These are phyloP conservation scores for Fraxinus nigra DNA, from an alignment of 305 asterid species.

Conservation along the genomic window DNA sequence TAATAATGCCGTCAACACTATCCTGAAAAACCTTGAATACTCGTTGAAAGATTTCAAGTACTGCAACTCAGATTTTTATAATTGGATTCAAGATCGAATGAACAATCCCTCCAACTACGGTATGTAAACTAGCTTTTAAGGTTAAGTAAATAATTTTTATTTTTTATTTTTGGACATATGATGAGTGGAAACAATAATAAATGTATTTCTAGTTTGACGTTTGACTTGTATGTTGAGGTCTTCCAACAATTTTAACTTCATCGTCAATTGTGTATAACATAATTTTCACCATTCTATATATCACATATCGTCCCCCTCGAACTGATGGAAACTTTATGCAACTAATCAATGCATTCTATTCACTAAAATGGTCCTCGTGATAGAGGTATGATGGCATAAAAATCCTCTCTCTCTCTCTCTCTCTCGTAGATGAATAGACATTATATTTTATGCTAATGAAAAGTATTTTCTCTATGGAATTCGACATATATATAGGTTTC, in stretches of 20 bases:
- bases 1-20: constrained; percentile 34
- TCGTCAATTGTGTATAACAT: neutral
- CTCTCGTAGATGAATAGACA: neutral
- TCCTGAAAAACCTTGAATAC: constrained; percentile 33
- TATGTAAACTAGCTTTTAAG: neutral
- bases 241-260: neutral
- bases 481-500: constrained; percentile 29
- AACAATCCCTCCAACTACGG: constrained; percentile 41
- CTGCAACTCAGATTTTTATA: constrained; percentile 47
- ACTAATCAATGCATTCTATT: neutral
- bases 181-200: neutral
- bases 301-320: neutral
- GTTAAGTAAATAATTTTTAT: neutral
- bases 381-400: neutral
- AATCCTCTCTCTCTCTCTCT: neutral
- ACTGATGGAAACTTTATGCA: neutral
- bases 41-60: constrained; percentile 42
- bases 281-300: neutral
- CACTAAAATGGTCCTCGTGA: neutral
- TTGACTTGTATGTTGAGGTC: neutral
- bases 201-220: neutral
- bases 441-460: neutral
- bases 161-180: neutral
- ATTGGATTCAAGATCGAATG: constrained; percentile 45
- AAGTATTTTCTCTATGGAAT: neutral